Conservation (phyloP, 2,329 filamentous ascomycete genomes). For the Camptophora hylomeconis region DNA sequence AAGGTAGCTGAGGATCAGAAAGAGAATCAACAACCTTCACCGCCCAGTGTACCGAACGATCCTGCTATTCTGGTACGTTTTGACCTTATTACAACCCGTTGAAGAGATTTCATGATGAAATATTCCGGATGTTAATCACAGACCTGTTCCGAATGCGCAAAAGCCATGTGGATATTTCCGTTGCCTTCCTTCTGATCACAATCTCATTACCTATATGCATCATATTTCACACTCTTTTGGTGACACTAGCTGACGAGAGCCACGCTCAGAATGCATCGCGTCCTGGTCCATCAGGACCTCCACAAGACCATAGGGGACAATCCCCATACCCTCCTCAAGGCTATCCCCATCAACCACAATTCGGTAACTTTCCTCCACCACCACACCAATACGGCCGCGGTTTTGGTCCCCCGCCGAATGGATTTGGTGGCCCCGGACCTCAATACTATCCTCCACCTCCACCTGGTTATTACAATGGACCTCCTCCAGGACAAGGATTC, state of each 20-base stretch:
- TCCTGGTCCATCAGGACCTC: slow-evolving; percentile 29
- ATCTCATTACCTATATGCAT: slow-evolving; percentile 8
- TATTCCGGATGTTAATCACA: slow-evolving; percentile 91
- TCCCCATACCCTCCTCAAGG: slow-evolving; percentile 27
- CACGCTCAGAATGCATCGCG: slow-evolving; percentile 29
- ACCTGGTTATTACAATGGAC: slow-evolving; percentile 58
- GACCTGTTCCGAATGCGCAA: slow-evolving; percentile 83
- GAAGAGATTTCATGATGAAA: slow-evolving; percentile 59
- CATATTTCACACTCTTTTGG: not conserved
- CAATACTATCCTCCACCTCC: slow-evolving; percentile 57
- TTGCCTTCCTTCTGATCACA: slow-evolving; percentile 98
- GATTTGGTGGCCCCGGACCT: slow-evolving; percentile 41
- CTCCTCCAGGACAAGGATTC: slow-evolving; percentile 38
- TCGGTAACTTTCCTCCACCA: slow-evolving; percentile 24
- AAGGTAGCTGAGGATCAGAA: slow-evolving; percentile 75
- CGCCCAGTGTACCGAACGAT: slow-evolving; percentile 67
- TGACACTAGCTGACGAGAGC: slow-evolving; percentile 5
- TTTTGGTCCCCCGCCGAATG: slow-evolving; percentile 35
- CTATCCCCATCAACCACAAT: slow-evolving; percentile 32
- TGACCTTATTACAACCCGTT: slow-evolving; percentile 4
- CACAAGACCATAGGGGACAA: slow-evolving; percentile 30
- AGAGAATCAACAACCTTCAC: slow-evolving; percentile 53
- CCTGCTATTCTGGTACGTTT: slow-evolving; percentile 92
- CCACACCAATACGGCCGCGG: slow-evolving; percentile 30
- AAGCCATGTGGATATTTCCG: slow-evolving; percentile 93